Conservation (phyloP, 2,329 filamentous ascomycete species). For the Penicillium corylophilum region DNA sequence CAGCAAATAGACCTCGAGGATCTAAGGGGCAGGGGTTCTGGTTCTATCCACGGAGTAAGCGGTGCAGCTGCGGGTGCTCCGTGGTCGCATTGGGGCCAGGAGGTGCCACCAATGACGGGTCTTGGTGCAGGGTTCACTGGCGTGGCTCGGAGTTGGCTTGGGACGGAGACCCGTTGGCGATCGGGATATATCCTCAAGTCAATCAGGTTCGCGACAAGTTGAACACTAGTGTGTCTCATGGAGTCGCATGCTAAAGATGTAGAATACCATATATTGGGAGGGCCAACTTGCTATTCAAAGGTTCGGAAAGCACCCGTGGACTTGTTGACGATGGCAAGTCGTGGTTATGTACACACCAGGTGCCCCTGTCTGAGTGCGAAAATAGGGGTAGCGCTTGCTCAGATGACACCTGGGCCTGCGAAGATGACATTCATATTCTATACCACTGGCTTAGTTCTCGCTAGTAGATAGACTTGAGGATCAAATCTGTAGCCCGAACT, state of each 20-base stretch:
- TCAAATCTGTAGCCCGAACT: background rate
- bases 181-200: background rate
- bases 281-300: background rate
- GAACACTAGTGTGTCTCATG: background rate
- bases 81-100: conserved; percentile 8
- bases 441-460: too few species aligned
- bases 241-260: background rate
- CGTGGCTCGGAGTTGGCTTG: background rate
- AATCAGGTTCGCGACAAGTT: background rate
- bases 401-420: too few species aligned
- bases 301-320: background rate
- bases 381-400: background rate
- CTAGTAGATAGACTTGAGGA: too few species aligned
- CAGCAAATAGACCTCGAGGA: background rate
- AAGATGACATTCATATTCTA: too few species aligned
- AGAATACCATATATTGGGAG: too few species aligned
- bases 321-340: background rate
- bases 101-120: conserved; percentile 9
- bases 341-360: background rate
- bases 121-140: background rate
- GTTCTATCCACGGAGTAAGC: background rate
- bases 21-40: background rate
- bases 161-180: background rate
- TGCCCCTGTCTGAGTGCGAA: background rate
- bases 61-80: conserved; percentile 1